These are phyloP conservation scores for Stylosanthes scabra DNA, from an alignment of 331 rosid genomes.

Conservation along the genomic window DNA sequence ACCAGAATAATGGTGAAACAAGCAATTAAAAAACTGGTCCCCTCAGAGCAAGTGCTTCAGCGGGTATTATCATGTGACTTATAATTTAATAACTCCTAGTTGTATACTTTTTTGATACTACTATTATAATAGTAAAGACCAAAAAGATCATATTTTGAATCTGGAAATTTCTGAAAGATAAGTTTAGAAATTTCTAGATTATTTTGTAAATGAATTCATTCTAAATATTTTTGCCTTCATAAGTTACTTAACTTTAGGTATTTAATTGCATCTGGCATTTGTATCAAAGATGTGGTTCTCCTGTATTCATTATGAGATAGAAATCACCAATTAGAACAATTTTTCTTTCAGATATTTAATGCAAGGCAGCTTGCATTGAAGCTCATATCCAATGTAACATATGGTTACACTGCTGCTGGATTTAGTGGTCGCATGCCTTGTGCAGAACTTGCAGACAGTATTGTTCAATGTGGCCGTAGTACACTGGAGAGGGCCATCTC, in stretches of 20 bases:
- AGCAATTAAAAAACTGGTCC: slow-evolving; percentile 80
- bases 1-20: slow-evolving; percentile 95
- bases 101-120: slow-evolving; percentile 16
- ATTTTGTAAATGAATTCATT: slow-evolving; percentile 15
- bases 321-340: slow-evolving; percentile 30
- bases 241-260: slow-evolving; percentile 3
- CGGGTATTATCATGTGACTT: slow-evolving; percentile 61
- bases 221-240: slow-evolving; percentile 2
- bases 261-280: slow-evolving; percentile 30
- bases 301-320: slow-evolving; percentile 17
- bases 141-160: background rate
- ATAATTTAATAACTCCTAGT: slow-evolving; percentile 28
- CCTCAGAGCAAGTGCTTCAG: slow-evolving; percentile 82
- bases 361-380: slow-evolving; percentile 97
- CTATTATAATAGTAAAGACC: slow-evolving; percentile 15
- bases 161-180: no score
- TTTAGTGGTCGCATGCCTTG: slow-evolving; percentile 99
- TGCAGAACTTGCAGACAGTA: slow-evolving; percentile 98
- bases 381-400: slow-evolving; percentile 92
- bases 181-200: background rate
- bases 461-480: slow-evolving; percentile 92
- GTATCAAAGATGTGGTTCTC: slow-evolving; percentile 30
- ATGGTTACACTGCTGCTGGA: slow-evolving; percentile 99
- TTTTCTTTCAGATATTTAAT: slow-evolving; percentile 76
- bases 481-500: slow-evolving; percentile 89